These are phyloP conservation scores for Brassica cretica DNA, from an alignment of 345 rosid species.

Conservation along the genomic window DNA sequence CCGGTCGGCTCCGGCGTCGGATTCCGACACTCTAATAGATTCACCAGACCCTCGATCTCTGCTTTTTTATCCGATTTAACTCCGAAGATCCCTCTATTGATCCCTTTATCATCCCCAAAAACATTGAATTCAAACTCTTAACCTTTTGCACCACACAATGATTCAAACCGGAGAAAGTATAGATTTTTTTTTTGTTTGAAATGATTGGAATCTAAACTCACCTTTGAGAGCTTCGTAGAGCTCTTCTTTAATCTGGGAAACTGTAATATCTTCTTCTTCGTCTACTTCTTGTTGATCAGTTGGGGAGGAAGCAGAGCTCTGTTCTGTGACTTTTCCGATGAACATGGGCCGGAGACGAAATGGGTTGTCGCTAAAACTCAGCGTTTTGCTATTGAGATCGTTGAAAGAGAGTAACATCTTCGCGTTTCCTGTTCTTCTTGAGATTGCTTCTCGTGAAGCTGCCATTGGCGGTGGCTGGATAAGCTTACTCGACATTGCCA, in stretches of 20 bases:
- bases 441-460: conserved; percentile 22
- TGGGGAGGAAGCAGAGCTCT: conserved; percentile 40
- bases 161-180: neutral
- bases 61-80: conserved; percentile 60
- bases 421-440: conserved; percentile 2
- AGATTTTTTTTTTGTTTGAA: neutral
- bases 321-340: conserved; percentile 44
- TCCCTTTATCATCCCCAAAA: conserved; percentile 42
- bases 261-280: conserved; percentile 12
- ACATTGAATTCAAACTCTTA: neutral
- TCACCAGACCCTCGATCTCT: conserved; percentile 61
- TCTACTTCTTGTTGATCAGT: neutral
- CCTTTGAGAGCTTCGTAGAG: conserved; percentile 54
- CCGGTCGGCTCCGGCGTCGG: conserved; percentile 75
- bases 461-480: conserved; percentile 42
- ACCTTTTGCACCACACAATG: neutral
- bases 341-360: conserved; percentile 34
- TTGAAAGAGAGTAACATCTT: conserved; percentile 22
- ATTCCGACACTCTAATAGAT: conserved; percentile 71
- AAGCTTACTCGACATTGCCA: conserved; percentile 43
- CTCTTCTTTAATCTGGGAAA: conserved; percentile 49
- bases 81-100: conserved; percentile 86
- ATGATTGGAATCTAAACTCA: conserved; percentile 12
- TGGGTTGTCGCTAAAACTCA: conserved; percentile 26
- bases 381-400: conserved; percentile 20